Percentiles rank a stretch among this genome's conserved stretches.
Conservation (phyloP, 2,329 filamentous ascomycete genomes). For the Xylaria sp. region DNA sequence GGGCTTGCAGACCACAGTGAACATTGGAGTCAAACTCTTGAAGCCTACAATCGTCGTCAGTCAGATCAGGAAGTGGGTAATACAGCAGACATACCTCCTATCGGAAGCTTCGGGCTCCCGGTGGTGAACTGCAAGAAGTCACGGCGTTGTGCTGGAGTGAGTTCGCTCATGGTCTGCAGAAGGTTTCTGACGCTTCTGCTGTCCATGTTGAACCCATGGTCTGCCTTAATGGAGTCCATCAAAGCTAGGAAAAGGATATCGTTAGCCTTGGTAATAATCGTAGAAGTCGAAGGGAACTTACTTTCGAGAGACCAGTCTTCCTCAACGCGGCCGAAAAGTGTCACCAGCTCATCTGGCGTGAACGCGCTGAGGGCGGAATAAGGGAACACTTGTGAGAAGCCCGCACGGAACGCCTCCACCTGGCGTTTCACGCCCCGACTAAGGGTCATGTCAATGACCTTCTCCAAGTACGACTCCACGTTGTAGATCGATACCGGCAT, state of each 20-base stretch:
- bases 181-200: slow-evolving; percentile 94
- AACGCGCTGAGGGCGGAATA: slow-evolving; percentile 92
- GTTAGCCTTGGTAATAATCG: slow-evolving; percentile 30
- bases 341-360: slow-evolving; percentile 91
- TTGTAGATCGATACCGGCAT: slow-evolving; percentile 84
- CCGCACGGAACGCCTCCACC: slow-evolving; percentile 85
- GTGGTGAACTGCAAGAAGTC: slow-evolving; percentile 98
- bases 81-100: slow-evolving; percentile 76
- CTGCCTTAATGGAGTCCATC: slow-evolving; percentile 97
- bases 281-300: slow-evolving; percentile 51
- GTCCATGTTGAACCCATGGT: slow-evolving; percentile 98
- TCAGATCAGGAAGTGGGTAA: slow-evolving; percentile 3
- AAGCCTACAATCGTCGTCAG: slow-evolving; percentile 67
- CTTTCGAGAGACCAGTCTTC: slow-evolving; percentile 98
- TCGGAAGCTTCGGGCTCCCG: slow-evolving; percentile 95
- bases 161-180: slow-evolving; percentile 90
- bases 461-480: slow-evolving; percentile 84
- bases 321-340: slow-evolving; percentile 87
- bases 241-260: slow-evolving; percentile 66
- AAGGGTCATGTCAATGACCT: slow-evolving; percentile 88
- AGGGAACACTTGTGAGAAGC: slow-evolving; percentile 95
- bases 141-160: slow-evolving; percentile 72
- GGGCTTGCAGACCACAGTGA: slow-evolving; percentile 98
- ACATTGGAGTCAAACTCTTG: slow-evolving; percentile 95
- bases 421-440: slow-evolving; percentile 87